phyloP scores from a whole-genome alignment of 345 rosid genomes.

The Iberis pinnata region DNA sequence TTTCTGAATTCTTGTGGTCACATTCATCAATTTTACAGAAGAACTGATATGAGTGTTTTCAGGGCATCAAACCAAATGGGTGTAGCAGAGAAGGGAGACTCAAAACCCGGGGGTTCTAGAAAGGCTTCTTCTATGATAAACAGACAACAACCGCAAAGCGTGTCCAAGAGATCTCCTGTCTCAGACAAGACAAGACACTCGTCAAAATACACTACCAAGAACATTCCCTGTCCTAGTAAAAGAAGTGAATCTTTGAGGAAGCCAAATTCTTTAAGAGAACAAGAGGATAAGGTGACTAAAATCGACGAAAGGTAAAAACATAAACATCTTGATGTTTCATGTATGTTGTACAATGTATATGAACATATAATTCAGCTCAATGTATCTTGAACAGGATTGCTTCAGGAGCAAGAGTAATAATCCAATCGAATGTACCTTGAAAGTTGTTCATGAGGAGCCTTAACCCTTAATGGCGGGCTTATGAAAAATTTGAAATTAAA shows the following conservation, averaged over 20 bases:
- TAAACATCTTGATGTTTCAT: neutral
- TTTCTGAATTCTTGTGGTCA: slow-evolving; percentile 2
- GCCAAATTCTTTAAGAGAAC: slow-evolving; percentile 57
- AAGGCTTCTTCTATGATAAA: slow-evolving; percentile 44
- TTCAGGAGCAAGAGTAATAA: slow-evolving; percentile 97
- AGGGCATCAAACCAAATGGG: slow-evolving; percentile 52
- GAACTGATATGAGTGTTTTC: slow-evolving; percentile 22
- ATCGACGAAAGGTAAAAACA: slow-evolving; percentile 83
- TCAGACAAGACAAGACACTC: slow-evolving; percentile 59
- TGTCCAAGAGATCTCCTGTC: slow-evolving; percentile 64
- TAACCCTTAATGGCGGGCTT: neutral
- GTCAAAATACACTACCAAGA: slow-evolving; percentile 22
- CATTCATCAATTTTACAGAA: neutral
- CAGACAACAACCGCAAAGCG: slow-evolving; percentile 47
- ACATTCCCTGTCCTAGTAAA: slow-evolving; percentile 27
- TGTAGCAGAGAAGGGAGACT: slow-evolving; percentile 40
- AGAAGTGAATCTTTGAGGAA: slow-evolving; percentile 35
- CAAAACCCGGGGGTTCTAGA: slow-evolving; percentile 42
- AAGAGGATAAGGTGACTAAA: slow-evolving; percentile 57
- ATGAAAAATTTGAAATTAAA: neutral
- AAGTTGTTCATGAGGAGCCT: slow-evolving; percentile 27
- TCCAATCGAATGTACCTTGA: slow-evolving; percentile 57
- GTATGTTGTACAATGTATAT: neutral
- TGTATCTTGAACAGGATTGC: slow-evolving; percentile 67
- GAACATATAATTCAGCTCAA: slow-evolving; percentile 1